Conservation (phyloP, 1,284 basidiomycete genomes). For the Trichosporon sp. region DNA sequence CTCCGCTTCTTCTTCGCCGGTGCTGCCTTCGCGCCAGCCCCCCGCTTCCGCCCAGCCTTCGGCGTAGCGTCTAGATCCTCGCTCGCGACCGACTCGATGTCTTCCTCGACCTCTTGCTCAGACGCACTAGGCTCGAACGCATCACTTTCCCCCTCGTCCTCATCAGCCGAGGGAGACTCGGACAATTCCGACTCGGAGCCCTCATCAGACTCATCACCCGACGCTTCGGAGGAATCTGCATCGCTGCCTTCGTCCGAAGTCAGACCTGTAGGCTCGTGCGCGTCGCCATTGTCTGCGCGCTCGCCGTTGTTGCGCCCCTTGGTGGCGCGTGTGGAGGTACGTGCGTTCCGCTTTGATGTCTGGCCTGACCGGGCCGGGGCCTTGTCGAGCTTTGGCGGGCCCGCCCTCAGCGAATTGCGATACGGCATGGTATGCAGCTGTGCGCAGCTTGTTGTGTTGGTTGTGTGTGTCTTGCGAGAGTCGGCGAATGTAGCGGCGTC, state of each 20-base stretch:
- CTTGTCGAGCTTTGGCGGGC: neutral
- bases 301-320: neutral
- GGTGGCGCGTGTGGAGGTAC: neutral
- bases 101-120: constrained; percentile 16
- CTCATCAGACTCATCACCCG: neutral
- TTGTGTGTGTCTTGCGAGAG: neutral
- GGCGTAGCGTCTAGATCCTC: constrained; percentile 31
- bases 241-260: constrained; percentile 23
- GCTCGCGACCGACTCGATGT: constrained; percentile 24
- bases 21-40: neutral
- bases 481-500: neutral
- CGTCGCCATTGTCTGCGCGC: constrained; percentile 9
- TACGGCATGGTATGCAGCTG: neutral
- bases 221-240: neutral
- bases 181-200: constrained; percentile 14
- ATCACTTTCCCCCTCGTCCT: constrained; percentile 23
- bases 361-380: neutral
- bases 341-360: neutral
- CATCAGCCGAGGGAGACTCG: constrained; percentile 23
- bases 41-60: constrained; percentile 7
- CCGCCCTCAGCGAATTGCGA: neutral
- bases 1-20: neutral
- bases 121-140: constrained; percentile 8
- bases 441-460: neutral
- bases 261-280: constrained; percentile 32